A percentile compares a stretch with the other conserved stretches of the same genome.
These are phyloP conservation scores for Russula earlei DNA, from an alignment of 768 basidiomycete species.

Conservation along the genomic window DNA sequence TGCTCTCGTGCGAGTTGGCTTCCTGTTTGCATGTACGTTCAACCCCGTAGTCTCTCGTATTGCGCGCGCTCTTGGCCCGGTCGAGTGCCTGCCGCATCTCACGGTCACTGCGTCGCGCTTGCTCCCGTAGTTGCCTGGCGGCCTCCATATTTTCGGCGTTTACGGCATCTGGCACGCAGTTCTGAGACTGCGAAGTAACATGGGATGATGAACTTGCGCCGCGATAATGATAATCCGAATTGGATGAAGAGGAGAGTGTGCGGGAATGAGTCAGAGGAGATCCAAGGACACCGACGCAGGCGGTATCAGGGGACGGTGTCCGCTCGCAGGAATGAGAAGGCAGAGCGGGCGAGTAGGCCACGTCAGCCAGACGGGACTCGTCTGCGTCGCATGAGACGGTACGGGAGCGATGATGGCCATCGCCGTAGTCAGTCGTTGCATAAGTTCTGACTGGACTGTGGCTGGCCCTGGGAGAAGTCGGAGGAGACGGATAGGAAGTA, in stretches of 20 bases:
- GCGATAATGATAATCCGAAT: background rate
- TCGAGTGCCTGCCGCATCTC: background rate
- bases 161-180: background rate
- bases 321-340: background rate
- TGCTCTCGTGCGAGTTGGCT: background rate
- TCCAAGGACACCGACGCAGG: too few relatives aligned
- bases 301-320: background rate
- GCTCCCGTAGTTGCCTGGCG: background rate
- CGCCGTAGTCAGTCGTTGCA: background rate
- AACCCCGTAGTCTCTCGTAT: background rate
- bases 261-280: background rate
- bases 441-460: background rate
- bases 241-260: background rate
- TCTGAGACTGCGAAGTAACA: background rate
- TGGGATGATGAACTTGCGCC: background rate
- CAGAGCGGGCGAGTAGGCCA: too few relatives aligned
- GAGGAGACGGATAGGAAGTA: background rate
- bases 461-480: background rate
- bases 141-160: background rate
- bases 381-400: background rate
- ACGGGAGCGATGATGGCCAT: background rate
- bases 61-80: background rate
- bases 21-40: background rate
- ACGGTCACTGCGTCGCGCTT: background rate
- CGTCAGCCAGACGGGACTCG: background rate